Conservation (phyloP, 441 rosid species). For the Adansonia grandidieri region DNA sequence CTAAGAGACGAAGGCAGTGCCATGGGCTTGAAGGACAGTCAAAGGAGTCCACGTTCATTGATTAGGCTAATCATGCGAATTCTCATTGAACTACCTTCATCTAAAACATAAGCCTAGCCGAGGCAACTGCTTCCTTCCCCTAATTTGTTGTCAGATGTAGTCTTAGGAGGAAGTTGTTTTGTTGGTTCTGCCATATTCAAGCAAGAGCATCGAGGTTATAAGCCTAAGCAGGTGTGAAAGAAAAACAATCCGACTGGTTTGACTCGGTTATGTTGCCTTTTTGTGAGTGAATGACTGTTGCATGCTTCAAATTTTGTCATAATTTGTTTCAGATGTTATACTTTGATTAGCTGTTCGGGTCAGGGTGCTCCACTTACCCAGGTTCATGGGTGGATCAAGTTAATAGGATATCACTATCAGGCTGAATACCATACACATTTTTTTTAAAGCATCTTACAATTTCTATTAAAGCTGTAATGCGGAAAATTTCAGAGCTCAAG, state of each 20-base stretch:
- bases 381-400: constrained; percentile 90
- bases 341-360: not conserved
- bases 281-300: not conserved
- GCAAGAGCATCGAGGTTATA: constrained; percentile 72
- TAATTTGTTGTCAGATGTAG: constrained; percentile 60
- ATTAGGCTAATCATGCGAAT: not conserved
- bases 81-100: not conserved
- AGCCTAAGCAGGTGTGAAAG: constrained; percentile 77
- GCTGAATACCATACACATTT: too few relatives aligned
- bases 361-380: constrained; percentile 70
- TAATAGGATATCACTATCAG: constrained; percentile 49
- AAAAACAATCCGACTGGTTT: not conserved
- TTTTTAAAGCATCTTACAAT: not conserved
- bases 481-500: not conserved
- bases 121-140: not conserved
- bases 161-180: constrained; percentile 86
- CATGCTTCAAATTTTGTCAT: not conserved
- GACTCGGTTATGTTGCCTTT: not conserved
- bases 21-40: too few relatives aligned
- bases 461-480: not conserved
- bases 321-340: not conserved
- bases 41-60: not conserved
- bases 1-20: too few relatives aligned
- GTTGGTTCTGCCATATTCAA: constrained; percentile 94
- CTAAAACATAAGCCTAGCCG: not conserved